These are phyloP conservation scores for Papiliotrema flavescens DNA, from an alignment of 1,284 basidiomycete genomes.

Conservation along the genomic window DNA sequence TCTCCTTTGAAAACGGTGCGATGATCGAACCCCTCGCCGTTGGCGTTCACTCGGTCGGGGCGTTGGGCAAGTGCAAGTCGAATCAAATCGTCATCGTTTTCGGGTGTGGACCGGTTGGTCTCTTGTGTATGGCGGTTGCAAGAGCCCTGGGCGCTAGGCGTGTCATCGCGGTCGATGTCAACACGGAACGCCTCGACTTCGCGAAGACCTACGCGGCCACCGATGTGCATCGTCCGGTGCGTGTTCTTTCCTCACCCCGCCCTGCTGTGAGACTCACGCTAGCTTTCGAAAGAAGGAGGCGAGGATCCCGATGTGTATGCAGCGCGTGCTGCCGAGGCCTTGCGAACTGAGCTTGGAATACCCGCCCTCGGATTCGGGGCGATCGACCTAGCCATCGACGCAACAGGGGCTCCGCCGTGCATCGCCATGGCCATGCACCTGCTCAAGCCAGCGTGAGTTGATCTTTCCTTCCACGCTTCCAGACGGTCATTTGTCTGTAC, in stretches of 20 bases:
- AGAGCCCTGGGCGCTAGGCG: constrained; percentile 79
- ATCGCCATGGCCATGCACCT: constrained; percentile 56
- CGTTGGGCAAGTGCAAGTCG: constrained; percentile 67
- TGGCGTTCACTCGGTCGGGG: constrained; percentile 80
- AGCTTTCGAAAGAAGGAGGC: constrained; percentile 54
- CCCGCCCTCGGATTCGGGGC: constrained; percentile 50
- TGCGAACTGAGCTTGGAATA: constrained; percentile 50
- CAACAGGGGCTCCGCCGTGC: constrained; percentile 61
- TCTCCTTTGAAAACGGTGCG: constrained; percentile 51
- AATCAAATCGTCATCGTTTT: constrained; percentile 74
- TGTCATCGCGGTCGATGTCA: constrained; percentile 79
- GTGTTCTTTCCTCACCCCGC: constrained; percentile 47
- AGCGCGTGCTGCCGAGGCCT: constrained; percentile 48
- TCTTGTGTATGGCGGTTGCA: constrained; percentile 88
- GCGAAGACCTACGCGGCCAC: constrained; percentile 84
- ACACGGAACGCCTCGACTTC: constrained; percentile 75
- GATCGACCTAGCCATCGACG: constrained; percentile 60
- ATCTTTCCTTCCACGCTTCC: no score
- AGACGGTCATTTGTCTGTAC: no score
- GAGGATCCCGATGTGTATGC: constrained; percentile 69
- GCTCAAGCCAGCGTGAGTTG: constrained; percentile 58
- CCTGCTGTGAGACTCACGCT: constrained; percentile 5
- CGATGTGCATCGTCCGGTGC: constrained; percentile 69
- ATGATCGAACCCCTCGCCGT: constrained; percentile 92
- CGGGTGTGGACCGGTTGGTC: constrained; percentile 82